phyloP scores from a whole-genome alignment of 2,329 filamentous ascomycete species.

The Sarocladium brachiariae region DNA sequence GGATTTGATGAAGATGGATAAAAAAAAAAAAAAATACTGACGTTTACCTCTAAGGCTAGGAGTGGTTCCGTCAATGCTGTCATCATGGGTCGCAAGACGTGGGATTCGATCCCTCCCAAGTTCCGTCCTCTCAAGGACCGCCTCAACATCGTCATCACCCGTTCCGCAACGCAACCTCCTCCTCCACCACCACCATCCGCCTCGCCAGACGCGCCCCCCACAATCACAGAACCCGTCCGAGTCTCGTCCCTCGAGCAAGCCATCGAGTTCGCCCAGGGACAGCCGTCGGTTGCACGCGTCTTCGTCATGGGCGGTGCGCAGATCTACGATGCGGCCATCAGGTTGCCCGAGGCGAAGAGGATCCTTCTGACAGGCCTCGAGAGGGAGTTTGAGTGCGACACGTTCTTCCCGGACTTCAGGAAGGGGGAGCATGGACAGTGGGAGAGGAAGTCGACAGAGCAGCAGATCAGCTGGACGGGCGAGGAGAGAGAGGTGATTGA shows the following conservation, averaged over 20 bases:
- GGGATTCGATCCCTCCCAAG: conserved; percentile 75
- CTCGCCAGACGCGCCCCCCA: conserved; percentile 9
- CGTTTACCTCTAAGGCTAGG: too few species aligned
- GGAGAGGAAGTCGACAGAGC: conserved; percentile 42
- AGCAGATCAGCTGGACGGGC: conserved; percentile 58
- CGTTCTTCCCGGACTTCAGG: conserved; percentile 52
- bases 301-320: conserved; percentile 89
- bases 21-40: not conserved
- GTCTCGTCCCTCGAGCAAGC: conserved; percentile 53
- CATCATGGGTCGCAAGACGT: conserved; percentile 97
- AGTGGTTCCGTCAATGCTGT: conserved; percentile 58
- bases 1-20: too few species aligned
- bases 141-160: conserved; percentile 75
- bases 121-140: conserved; percentile 76
- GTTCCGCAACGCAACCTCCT: conserved; percentile 31
- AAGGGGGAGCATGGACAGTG: conserved; percentile 35
- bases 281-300: conserved; percentile 44
- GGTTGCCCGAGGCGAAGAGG: conserved; percentile 46
- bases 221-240: conserved; percentile 41
- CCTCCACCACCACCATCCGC: conserved; percentile 13
- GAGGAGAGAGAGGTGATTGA: conserved; percentile 46
- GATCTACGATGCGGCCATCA: conserved; percentile 70
- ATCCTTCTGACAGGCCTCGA: conserved; percentile 65
- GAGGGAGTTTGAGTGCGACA: conserved; percentile 69
- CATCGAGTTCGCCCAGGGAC: conserved; percentile 37